A percentile compares a stretch with the other conserved stretches of the same genome.
Evolutionary conservation across 805 yeast species (phyloP).

Genomic region (Sugiyamaella floridensis): DNA sequence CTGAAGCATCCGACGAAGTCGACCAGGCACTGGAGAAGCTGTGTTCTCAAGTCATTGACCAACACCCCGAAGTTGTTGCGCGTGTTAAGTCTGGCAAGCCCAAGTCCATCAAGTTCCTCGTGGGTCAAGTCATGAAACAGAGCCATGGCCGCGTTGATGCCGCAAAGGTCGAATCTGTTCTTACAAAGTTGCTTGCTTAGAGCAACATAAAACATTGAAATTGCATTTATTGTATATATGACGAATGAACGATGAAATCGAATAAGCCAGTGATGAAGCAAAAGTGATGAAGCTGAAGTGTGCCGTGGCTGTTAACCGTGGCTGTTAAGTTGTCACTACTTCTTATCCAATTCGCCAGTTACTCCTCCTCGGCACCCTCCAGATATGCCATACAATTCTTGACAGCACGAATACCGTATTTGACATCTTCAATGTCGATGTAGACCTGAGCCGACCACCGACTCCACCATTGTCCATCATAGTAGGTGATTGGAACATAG

Average conservation of each 20-base stretch:
- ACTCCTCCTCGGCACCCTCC: not conserved
- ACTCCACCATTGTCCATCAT: constrained; percentile 36
- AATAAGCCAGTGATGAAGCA: not conserved
- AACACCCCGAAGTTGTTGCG: constrained; percentile 48
- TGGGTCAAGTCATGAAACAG: constrained; percentile 79
- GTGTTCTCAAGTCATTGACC: constrained; percentile 41
- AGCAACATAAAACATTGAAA: not conserved
- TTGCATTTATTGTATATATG: not conserved
- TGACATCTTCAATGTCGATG: constrained; percentile 49
- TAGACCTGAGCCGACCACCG: constrained; percentile 59
- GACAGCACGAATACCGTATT: constrained; percentile 39
- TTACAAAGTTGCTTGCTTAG: constrained; percentile 3
- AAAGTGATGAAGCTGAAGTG: too few species aligned
- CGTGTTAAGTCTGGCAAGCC: constrained; percentile 50
- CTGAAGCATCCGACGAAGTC: constrained; percentile 24
- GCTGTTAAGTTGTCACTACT: too few species aligned
- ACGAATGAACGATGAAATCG: not conserved
- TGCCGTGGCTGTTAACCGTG: too few species aligned
- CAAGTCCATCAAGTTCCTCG: constrained; percentile 63
- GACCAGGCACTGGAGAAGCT: constrained; percentile 36
- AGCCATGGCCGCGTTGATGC: constrained; percentile 57
- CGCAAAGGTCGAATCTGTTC: constrained; percentile 8
- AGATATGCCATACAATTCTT: not conserved
- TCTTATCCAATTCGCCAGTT: too few species aligned
- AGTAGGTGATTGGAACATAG: constrained; percentile 41